phyloP scores from a whole-genome alignment of 1,139 yeast species.

The Wickerhamomyces sp. region DNA sequence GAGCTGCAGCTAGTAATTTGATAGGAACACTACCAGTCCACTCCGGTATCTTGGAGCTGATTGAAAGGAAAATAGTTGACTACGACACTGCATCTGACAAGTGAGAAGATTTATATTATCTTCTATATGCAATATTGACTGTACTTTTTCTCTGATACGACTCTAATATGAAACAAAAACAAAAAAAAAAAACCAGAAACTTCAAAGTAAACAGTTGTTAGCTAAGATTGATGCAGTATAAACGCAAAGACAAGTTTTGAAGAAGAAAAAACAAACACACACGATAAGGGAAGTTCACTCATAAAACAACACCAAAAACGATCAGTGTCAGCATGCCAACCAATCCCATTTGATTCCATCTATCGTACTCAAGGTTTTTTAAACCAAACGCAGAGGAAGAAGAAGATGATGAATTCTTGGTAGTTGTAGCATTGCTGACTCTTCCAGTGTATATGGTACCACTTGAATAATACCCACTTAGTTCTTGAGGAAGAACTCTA shows the following conservation, averaged over 20 bases:
- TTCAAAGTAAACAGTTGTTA: too few relatives aligned
- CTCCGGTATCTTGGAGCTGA: too few relatives aligned
- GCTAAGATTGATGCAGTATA: neutral
- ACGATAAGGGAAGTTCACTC: neutral
- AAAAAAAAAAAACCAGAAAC: neutral
- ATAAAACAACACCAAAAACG: neutral
- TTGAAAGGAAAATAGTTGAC: too few relatives aligned
- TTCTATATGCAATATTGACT: too few relatives aligned
- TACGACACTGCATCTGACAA: too few relatives aligned
- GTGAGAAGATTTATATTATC: too few relatives aligned
- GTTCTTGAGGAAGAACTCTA: constrained; percentile 11
- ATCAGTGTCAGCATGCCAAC: neutral
- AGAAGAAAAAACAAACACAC: neutral
- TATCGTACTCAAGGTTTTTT: neutral
- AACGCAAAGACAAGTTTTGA: neutral
- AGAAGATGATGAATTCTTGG: neutral
- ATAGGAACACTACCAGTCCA: too few relatives aligned
- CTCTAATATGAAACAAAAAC: too few relatives aligned
- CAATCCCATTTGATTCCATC: neutral
- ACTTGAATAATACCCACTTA: constrained; percentile 16
- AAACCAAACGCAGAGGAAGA: neutral
- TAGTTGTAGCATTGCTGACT: neutral
- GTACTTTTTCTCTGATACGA: too few relatives aligned
- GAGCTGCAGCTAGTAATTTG: too few relatives aligned
- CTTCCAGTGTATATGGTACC: constrained; percentile 14